phyloP scores from a whole-genome alignment of 75 land plant genomes.

The Isoetes taiwanensis region DNA sequence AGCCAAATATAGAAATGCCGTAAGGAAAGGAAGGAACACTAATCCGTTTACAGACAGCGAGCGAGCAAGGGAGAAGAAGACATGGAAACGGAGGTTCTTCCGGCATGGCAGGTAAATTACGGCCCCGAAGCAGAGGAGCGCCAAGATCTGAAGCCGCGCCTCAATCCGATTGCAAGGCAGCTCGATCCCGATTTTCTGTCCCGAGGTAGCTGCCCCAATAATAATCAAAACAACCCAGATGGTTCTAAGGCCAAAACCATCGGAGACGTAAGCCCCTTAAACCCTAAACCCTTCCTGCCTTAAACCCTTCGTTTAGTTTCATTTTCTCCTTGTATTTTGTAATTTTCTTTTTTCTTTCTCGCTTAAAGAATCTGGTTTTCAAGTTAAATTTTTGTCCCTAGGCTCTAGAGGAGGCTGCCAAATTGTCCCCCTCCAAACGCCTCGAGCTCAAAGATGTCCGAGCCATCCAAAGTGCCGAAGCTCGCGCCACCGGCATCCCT shows the following conservation, averaged over 20 bases:
- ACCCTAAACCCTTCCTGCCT: background rate
- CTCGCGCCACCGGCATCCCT: background rate
- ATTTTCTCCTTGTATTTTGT: background rate
- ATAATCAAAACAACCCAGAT: too few relatives aligned
- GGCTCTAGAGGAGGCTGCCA: background rate
- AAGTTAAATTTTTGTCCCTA: background rate
- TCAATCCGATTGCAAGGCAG: background rate
- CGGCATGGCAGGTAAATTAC: too few relatives aligned
- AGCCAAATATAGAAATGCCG: too few relatives aligned
- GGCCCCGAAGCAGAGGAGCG: too few relatives aligned
- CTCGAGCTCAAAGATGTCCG: background rate
- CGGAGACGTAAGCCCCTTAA: background rate
- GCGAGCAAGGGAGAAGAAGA: too few relatives aligned
- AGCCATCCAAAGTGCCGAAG: conserved; percentile 2
- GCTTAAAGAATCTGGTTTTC: background rate
- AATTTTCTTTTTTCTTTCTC: background rate
- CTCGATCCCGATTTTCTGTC: background rate
- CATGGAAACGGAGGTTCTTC: too few relatives aligned
- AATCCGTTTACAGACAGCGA: too few relatives aligned
- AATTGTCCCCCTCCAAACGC: background rate
- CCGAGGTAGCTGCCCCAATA: background rate
- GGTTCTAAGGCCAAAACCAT: conserved; percentile 5
- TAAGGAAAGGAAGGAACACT: too few relatives aligned
- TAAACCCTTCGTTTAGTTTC: background rate
- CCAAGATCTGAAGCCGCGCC: too few relatives aligned